Percentiles rank a stretch among this genome's conserved stretches.
Evolutionary conservation across 1,284 basidiomycete genomes (phyloP).

Genomic region (Boletellus deceptivus): DNA sequence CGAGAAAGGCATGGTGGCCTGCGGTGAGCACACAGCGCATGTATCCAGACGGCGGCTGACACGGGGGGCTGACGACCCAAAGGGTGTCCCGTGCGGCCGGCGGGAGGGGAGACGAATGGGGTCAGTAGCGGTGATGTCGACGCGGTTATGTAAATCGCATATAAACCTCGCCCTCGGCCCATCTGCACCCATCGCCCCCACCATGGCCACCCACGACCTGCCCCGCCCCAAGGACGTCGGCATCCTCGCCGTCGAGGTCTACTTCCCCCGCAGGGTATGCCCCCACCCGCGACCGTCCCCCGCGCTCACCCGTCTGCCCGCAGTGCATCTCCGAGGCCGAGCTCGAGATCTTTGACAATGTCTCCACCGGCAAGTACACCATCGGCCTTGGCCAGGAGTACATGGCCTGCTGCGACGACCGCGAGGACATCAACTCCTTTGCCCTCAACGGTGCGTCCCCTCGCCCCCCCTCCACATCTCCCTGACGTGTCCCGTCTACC

Average conservation of each 20-base stretch:
- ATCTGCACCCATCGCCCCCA: too few species aligned
- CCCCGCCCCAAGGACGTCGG: conserved; percentile 87
- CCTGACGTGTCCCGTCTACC: conserved; percentile 5
- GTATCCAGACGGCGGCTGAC: conserved; percentile 13
- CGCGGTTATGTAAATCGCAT: conserved; percentile 23
- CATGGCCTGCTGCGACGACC: conserved; percentile 98
- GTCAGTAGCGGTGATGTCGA: conserved; percentile 1
- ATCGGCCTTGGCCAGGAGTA: conserved; percentile 98
- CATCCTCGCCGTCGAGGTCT: conserved; percentile 89
- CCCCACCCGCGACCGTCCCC: conserved; percentile 24
- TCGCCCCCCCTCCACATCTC: neutral
- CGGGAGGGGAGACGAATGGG: neutral
- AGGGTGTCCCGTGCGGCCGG: neutral
- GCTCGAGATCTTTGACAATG: conserved; percentile 94
- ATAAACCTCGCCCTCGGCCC: neutral
- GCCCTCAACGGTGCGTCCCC: conserved; percentile 79
- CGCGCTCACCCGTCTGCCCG: conserved; percentile 6
- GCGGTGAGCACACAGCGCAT: neutral
- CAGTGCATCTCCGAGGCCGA: conserved; percentile 94
- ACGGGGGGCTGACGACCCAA: conserved; percentile 11
- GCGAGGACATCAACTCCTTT: conserved; percentile 99
- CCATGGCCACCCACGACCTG: conserved; percentile 24
- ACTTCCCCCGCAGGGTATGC: conserved; percentile 88
- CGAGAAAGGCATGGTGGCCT: conserved; percentile 6
- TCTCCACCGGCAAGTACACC: conserved; percentile 97